phyloP scores from a whole-genome alignment of 768 basidiomycete species.

The Pleurotus platypus region DNA sequence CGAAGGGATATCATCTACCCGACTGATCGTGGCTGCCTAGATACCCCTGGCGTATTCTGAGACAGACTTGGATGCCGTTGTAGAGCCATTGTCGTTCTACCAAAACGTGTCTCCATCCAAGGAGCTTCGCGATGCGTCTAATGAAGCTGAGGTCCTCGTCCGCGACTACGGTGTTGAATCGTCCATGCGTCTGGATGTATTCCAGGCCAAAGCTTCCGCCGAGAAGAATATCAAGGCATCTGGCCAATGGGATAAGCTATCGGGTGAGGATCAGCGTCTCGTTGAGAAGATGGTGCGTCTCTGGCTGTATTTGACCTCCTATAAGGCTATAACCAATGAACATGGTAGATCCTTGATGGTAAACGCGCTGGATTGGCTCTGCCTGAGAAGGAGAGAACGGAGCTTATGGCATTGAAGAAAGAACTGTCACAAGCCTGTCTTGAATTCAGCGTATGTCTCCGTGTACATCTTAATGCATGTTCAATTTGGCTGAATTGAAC shows the following conservation, averaged over 20 bases:
- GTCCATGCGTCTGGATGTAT: slow-evolving; percentile 81
- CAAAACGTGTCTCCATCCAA: slow-evolving; percentile 77
- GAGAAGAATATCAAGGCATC: slow-evolving; percentile 64
- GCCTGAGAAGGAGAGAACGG: slow-evolving; percentile 55
- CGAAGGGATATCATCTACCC: neutral
- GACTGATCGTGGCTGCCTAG: slow-evolving; percentile 28
- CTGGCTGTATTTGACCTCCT: neutral
- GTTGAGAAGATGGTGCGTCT: slow-evolving; percentile 66
- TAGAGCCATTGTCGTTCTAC: slow-evolving; percentile 72
- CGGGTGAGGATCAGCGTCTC: slow-evolving; percentile 68
- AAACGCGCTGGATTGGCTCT: slow-evolving; percentile 76
- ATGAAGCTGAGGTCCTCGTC: slow-evolving; percentile 64
- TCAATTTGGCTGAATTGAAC: slow-evolving; percentile 1
- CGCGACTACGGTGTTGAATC: slow-evolving; percentile 73
- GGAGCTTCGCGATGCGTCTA: slow-evolving; percentile 79
- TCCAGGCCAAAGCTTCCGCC: slow-evolving; percentile 65
- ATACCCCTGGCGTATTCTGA: slow-evolving; percentile 58
- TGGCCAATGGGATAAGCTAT: slow-evolving; percentile 59
- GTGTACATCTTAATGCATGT: neutral
- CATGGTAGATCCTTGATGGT: slow-evolving; percentile 60
- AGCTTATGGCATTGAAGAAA: slow-evolving; percentile 64
- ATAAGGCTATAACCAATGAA: neutral
- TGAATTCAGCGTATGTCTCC: slow-evolving; percentile 66
- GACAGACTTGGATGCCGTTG: slow-evolving; percentile 42
- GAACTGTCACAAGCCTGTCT: slow-evolving; percentile 71